These are phyloP conservation scores for Pseudopyricularia javanii DNA, from an alignment of 2,329 filamentous ascomycete species.

Conservation along the genomic window DNA sequence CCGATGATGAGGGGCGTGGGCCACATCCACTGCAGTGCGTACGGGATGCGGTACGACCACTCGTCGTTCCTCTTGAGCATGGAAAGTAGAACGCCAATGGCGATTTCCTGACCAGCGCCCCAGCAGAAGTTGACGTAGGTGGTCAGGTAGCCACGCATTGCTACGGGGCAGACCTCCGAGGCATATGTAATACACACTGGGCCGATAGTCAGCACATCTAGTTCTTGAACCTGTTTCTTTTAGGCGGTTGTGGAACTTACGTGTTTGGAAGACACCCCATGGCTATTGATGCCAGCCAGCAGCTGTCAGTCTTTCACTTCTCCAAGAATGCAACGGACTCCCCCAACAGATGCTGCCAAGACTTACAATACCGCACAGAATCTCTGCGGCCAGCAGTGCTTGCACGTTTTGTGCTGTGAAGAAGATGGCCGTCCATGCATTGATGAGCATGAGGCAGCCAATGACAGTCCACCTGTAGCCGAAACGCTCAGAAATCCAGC, in stretches of 20 bases:
- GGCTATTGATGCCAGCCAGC: slow-evolving; percentile 12
- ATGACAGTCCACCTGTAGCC: slow-evolving; percentile 57
- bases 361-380: slow-evolving; percentile 41
- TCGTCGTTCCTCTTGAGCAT: slow-evolving; percentile 54
- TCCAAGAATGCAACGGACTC: slow-evolving; percentile 28
- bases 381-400: slow-evolving; percentile 46
- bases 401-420: slow-evolving; percentile 51
- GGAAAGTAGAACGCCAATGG: slow-evolving; percentile 59
- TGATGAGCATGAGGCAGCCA: slow-evolving; percentile 37
- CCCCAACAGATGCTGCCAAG: neutral
- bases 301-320: neutral
- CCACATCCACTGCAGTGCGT: slow-evolving; percentile 67
- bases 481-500: slow-evolving; percentile 52
- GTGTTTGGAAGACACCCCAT: slow-evolving; percentile 29
- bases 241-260: neutral
- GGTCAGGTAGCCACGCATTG: slow-evolving; percentile 58
- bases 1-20: slow-evolving; percentile 54
- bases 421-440: slow-evolving; percentile 48
- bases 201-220: neutral
- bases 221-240: neutral
- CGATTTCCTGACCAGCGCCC: slow-evolving; percentile 64
- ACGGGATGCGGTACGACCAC: slow-evolving; percentile 55
- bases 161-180: slow-evolving; percentile 60
- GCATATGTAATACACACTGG: slow-evolving; percentile 44
- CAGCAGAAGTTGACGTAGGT: slow-evolving; percentile 71